Conservation (phyloP, 805 yeast genomes). For the Myxozyma neglecta region DNA sequence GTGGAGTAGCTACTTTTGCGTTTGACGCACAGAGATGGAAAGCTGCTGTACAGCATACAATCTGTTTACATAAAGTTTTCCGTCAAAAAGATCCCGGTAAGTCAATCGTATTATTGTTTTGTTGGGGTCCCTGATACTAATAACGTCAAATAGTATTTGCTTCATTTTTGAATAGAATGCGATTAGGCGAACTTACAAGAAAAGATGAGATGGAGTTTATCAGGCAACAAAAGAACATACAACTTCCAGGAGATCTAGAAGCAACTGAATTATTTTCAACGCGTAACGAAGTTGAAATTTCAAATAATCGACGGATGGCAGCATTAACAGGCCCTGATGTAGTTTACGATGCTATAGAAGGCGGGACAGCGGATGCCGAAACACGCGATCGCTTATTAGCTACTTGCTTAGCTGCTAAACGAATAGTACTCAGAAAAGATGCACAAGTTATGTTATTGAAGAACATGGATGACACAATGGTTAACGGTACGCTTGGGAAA, state of each 20-base stretch:
- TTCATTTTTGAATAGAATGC: conserved; percentile 73
- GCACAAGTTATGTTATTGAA: conserved; percentile 95
- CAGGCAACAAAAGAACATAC: conserved; percentile 46
- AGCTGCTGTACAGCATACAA: conserved; percentile 59
- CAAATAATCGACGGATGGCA: conserved; percentile 59
- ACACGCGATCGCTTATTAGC: conserved; percentile 48
- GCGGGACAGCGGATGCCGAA: conserved; percentile 35
- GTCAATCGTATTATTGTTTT: not conserved
- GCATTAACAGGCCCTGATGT: conserved; percentile 50
- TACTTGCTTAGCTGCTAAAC: conserved; percentile 68
- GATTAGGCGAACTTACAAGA: conserved; percentile 65
- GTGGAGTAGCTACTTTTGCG: conserved; percentile 54
- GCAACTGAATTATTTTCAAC: conserved; percentile 92
- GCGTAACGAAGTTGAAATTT: conserved; percentile 74
- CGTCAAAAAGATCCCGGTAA: conserved; percentile 70
- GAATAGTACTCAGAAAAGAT: conserved; percentile 66
- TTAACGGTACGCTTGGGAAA: conserved; percentile 88
- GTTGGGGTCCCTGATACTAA: not conserved
- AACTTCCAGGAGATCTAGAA: conserved; percentile 68
- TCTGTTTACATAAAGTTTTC: conserved; percentile 75
- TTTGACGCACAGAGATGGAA: conserved; percentile 77
- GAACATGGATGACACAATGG: conserved; percentile 72
- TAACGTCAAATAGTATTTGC: conserved; percentile 52
- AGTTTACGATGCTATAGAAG: conserved; percentile 51
- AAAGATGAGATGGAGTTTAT: conserved; percentile 30